Percentiles rank a stretch among this genome's conserved stretches.
These are phyloP conservation scores for Solanum medicagineum DNA, from an alignment of 257 asterid species.

Conservation along the genomic window DNA sequence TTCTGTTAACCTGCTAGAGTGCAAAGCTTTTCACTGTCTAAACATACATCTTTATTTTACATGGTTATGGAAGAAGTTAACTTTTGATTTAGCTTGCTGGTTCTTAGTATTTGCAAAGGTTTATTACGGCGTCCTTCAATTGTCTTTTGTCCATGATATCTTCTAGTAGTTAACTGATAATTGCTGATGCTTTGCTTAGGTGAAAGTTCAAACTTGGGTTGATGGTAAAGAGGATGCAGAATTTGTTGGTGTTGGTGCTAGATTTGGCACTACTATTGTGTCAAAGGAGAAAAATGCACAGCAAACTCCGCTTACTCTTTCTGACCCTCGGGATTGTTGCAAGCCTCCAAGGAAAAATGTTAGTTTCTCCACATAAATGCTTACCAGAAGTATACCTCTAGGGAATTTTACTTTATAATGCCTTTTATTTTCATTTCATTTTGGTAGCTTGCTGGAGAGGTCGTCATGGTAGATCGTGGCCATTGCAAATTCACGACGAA, in stretches of 20 bases:
- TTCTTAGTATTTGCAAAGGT: not conserved
- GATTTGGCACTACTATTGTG: slow-evolving; percentile 73
- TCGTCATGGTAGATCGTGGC: slow-evolving; percentile 78
- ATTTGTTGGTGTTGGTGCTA: slow-evolving; percentile 91
- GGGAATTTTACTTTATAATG: not conserved
- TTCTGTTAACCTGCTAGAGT: not conserved
- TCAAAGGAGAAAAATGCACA: slow-evolving; percentile 84
- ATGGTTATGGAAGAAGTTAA: not conserved
- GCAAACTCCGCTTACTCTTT: slow-evolving; percentile 40
- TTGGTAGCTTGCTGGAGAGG: slow-evolving; percentile 61
- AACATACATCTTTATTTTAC: not conserved
- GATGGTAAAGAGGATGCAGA: slow-evolving; percentile 61
- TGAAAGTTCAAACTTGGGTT: slow-evolving; percentile 89
- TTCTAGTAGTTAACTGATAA: not conserved
- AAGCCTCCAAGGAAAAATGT: slow-evolving; percentile 51
- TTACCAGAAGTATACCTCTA: not conserved
- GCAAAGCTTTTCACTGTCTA: not conserved
- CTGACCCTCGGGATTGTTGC: slow-evolving; percentile 79
- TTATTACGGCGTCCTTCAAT: not conserved
- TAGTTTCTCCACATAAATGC: not conserved
- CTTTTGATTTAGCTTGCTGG: not conserved
- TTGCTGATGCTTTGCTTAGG: slow-evolving; percentile 22
- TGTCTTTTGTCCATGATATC: not conserved
- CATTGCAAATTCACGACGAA: slow-evolving; percentile 71
- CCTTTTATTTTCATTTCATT: not conserved